Percentiles rank a stretch among this genome's conserved stretches.
These are phyloP conservation scores for Solanum pinnatisectum DNA, from an alignment of 257 asterid species.

Conservation along the genomic window DNA sequence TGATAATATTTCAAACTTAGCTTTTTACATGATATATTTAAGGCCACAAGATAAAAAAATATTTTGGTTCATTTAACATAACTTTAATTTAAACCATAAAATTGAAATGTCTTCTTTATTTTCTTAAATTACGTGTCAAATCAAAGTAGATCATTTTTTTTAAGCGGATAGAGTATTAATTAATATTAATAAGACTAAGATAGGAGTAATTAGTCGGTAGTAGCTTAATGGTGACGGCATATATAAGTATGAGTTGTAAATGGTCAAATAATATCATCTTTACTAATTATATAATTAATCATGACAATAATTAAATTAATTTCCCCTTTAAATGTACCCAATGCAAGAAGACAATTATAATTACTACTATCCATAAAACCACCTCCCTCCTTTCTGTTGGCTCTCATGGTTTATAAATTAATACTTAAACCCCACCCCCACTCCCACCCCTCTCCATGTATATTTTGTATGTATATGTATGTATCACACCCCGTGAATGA, in stretches of 20 bases:
- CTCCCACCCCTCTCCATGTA: not conserved
- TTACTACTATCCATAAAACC: not conserved
- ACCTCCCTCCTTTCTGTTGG: not conserved
- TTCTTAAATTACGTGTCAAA: not conserved
- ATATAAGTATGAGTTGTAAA: not conserved
- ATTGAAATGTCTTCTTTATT: too few species aligned
- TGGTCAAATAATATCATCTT: not conserved
- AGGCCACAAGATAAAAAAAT: too few species aligned
- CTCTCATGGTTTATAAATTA: not conserved
- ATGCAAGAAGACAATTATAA: not conserved
- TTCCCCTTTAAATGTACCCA: not conserved
- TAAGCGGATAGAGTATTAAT: not conserved
- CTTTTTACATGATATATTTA: too few species aligned
- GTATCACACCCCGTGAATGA: not conserved
- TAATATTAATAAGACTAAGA: not conserved
- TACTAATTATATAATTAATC: not conserved
- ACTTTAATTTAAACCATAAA: too few species aligned
- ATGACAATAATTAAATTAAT: not conserved
- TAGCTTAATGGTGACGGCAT: not conserved
- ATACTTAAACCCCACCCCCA: not conserved
- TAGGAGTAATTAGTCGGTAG: not conserved
- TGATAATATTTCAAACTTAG: fast-evolving
- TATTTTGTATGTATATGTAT: not conserved
- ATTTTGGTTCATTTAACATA: too few species aligned
- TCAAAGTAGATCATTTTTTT: too few species aligned